phyloP scores from a whole-genome alignment of 306 rosid species.

The Cotoneaster glaucophyllus region DNA sequence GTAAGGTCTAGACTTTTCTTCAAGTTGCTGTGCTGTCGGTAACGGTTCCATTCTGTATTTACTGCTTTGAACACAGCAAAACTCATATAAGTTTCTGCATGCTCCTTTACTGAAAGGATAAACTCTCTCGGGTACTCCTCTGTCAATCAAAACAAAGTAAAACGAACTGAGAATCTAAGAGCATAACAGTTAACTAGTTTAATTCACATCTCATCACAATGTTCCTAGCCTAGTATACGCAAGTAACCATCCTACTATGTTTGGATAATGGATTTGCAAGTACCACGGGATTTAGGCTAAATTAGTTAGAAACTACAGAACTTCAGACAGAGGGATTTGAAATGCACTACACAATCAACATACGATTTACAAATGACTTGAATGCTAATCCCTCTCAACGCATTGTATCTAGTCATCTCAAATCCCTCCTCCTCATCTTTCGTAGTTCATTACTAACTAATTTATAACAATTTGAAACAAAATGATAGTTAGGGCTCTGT shows the following conservation, averaged over 20 bases:
- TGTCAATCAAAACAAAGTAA: conserved; percentile 24
- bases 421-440: not conserved
- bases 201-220: not conserved
- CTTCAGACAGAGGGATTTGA: not conserved
- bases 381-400: not conserved
- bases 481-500: not conserved
- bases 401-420: not conserved
- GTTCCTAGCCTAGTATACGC: not conserved
- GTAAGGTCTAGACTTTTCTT: conserved; percentile 64
- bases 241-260: not conserved
- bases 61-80: conserved; percentile 53
- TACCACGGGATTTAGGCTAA: not conserved
- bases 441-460: not conserved
- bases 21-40: conserved; percentile 53
- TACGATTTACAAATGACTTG: not conserved
- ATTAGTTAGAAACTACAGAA: not conserved
- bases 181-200: not conserved
- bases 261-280: not conserved
- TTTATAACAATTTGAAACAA: not conserved
- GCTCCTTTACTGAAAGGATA: conserved; percentile 85
- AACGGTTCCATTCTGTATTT: conserved; percentile 43
- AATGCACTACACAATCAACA: not conserved
- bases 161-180: not conserved
- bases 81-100: conserved; percentile 57
- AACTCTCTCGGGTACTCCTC: conserved; percentile 76